phyloP scores from a whole-genome alignment of 2,329 filamentous ascomycete genomes.

The Cryoendolithus antarcticus region DNA sequence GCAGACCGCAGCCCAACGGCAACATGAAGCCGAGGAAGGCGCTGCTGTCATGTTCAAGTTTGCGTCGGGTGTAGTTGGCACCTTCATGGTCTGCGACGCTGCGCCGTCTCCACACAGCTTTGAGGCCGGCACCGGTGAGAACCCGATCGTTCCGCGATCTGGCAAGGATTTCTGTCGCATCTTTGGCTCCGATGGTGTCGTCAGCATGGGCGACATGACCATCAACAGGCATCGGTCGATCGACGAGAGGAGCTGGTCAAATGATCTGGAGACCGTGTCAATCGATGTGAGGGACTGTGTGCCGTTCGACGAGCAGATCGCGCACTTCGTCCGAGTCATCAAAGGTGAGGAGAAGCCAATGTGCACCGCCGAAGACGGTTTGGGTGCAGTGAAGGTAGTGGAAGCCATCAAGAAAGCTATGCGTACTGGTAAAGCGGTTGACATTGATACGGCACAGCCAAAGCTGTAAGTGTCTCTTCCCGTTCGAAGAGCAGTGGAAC shows the following conservation, averaged over 20 bases:
- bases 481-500: too few species aligned
- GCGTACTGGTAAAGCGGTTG: constrained; percentile 16
- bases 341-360: constrained; percentile 29
- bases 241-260: constrained; percentile 32
- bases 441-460: constrained; percentile 1
- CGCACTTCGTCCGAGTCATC: constrained; percentile 40
- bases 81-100: constrained; percentile 44
- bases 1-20: constrained; percentile 31
- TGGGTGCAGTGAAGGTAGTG: constrained; percentile 41
- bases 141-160: constrained; percentile 37
- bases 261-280: constrained; percentile 24
- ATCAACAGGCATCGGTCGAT: constrained; percentile 33
- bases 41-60: constrained; percentile 43
- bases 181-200: constrained; percentile 37
- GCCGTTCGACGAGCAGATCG: constrained; percentile 42
- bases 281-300: constrained; percentile 18
- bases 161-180: constrained; percentile 40
- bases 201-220: constrained; percentile 44
- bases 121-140: constrained; percentile 47
- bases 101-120: constrained; percentile 42
- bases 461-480: background rate
- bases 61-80: constrained; percentile 42
- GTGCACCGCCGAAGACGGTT: constrained; percentile 38
- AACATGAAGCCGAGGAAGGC: constrained; percentile 43
- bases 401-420: constrained; percentile 39